Conservation (phyloP, 306 rosid genomes). For the Myrica gale region DNA sequence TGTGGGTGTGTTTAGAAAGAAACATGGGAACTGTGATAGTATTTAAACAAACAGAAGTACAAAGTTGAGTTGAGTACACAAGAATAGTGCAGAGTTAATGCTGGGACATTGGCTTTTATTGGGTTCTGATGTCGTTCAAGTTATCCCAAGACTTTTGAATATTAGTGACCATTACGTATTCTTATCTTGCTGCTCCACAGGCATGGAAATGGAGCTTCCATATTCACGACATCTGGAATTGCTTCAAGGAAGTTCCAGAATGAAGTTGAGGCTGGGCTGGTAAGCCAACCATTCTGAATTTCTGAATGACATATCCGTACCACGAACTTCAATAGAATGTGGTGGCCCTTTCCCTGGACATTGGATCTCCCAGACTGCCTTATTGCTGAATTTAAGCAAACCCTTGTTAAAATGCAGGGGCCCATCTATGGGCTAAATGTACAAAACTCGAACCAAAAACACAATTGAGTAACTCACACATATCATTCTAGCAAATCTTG, state of each 20-base stretch:
- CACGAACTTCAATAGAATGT: conserved; percentile 7
- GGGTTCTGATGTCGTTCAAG: conserved; percentile 5
- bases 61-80: neutral
- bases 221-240: conserved; percentile 54
- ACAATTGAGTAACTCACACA: neutral
- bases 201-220: conserved; percentile 52
- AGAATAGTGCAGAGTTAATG: neutral
- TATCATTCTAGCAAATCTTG: neutral
- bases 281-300: conserved; percentile 24
- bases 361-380: conserved; percentile 7
- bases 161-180: neutral
- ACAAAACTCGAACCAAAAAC: conserved; percentile 16
- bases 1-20: neutral
- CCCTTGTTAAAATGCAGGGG: conserved; percentile 6
- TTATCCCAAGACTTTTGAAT: conserved; percentile 8
- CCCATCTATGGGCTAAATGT: neutral
- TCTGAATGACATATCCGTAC: conserved; percentile 15
- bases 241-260: conserved; percentile 59
- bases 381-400: neutral
- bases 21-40: neutral
- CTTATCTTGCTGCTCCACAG: conserved; percentile 24
- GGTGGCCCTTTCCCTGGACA: conserved; percentile 1
- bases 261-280: conserved; percentile 59
- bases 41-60: neutral
- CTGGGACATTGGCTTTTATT: neutral